These are phyloP conservation scores for Aspergillus eucalypticola DNA, from an alignment of 2,329 filamentous ascomycete species.

Conservation along the genomic window DNA sequence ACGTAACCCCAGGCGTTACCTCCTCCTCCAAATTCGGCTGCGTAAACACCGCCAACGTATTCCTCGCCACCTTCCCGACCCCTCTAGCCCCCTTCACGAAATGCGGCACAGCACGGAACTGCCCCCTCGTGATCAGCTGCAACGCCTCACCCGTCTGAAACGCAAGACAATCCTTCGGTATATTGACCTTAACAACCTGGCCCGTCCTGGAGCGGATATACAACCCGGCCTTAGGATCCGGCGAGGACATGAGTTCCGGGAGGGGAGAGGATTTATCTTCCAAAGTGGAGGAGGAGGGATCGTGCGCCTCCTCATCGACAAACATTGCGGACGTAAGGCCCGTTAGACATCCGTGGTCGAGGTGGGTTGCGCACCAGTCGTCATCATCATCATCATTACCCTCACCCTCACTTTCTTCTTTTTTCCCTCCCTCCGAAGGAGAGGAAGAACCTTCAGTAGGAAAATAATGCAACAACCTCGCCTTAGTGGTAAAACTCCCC, in stretches of 20 bases:
- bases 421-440: not conserved
- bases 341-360: conserved; percentile 92
- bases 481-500: conserved; percentile 85
- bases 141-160: conserved; percentile 96
- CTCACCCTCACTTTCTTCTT: conserved; percentile 53
- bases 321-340: conserved; percentile 96
- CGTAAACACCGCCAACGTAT: conserved; percentile 94
- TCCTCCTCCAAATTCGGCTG: conserved; percentile 84
- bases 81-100: conserved; percentile 79
- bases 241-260: conserved; percentile 69
- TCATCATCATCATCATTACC: conserved; percentile 90
- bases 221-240: conserved; percentile 82
- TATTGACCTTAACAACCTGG: conserved; percentile 83
- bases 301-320: conserved; percentile 68
- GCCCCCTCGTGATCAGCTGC: conserved; percentile 85
- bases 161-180: conserved; percentile 85
- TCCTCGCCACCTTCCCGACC: conserved; percentile 65
- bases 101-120: conserved; percentile 92
- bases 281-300: not conserved
- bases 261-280: not conserved
- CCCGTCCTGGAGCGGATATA: conserved; percentile 89
- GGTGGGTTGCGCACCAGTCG: conserved; percentile 79
- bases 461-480: conserved; percentile 89
- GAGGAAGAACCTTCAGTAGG: conserved; percentile 46
- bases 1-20: conserved; percentile 73